These are phyloP conservation scores for Quercus tomentella DNA, from an alignment of 331 rosid genomes.

Conservation along the genomic window DNA sequence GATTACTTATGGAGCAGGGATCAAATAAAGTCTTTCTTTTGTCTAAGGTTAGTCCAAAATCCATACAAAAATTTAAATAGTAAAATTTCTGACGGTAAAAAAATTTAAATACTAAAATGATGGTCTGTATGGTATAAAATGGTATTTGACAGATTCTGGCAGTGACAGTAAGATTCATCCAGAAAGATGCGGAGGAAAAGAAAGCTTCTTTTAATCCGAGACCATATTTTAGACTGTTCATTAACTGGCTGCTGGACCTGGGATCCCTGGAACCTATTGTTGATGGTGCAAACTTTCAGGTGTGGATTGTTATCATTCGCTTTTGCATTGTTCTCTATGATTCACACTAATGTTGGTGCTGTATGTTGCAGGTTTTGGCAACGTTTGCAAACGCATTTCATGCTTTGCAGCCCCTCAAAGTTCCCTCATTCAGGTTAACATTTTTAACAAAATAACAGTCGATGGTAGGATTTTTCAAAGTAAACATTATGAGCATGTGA, in stretches of 20 bases:
- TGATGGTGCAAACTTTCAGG: slow-evolving; percentile 97
- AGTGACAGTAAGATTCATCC: slow-evolving; percentile 66
- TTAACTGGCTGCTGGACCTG: slow-evolving; percentile 88
- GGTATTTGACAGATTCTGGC: slow-evolving; percentile 57
- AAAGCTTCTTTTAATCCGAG: slow-evolving; percentile 81
- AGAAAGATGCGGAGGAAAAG: slow-evolving; percentile 88
- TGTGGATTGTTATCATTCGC: slow-evolving; percentile 24
- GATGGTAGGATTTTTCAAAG: slow-evolving; percentile 9
- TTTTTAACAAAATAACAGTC: background rate
- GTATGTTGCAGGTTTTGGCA: slow-evolving; percentile 66
- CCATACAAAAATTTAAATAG: background rate
- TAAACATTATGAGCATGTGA: background rate
- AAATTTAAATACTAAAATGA: background rate
- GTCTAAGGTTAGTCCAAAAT: slow-evolving; percentile 61
- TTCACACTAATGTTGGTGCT: slow-evolving; percentile 12
- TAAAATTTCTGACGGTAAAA: background rate
- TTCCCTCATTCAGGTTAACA: slow-evolving; percentile 86
- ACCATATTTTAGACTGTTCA: slow-evolving; percentile 89
- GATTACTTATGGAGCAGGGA: slow-evolving; percentile 56
- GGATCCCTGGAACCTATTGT: slow-evolving; percentile 78
- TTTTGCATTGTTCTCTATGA: slow-evolving; percentile 2
- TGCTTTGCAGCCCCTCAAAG: slow-evolving; percentile 87
- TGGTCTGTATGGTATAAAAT: slow-evolving; percentile 10
- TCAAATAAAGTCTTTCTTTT: slow-evolving; percentile 60
- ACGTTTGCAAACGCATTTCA: slow-evolving; percentile 82